Conservation (phyloP, 2,329 filamentous ascomycete genomes). For the Ceratocystis smalleyi region DNA sequence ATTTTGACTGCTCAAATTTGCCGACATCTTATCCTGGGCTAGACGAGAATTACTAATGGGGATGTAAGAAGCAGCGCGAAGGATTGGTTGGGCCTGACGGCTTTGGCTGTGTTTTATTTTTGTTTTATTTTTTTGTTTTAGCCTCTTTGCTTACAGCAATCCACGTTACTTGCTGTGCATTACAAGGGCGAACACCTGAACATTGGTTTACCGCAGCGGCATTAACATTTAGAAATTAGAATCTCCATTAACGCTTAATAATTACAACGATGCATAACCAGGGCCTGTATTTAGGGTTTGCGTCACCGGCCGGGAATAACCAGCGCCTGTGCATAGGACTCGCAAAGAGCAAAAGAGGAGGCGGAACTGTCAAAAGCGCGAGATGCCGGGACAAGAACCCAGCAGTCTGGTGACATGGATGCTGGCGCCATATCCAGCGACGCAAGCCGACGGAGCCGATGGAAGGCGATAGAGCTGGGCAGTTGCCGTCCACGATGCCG, state of each 20-base stretch:
- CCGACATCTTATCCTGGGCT: slow-evolving; percentile 40
- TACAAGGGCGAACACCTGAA: no score
- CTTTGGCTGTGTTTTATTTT: no score
- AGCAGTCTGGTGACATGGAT: background rate
- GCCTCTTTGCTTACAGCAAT: no score
- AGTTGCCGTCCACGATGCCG: background rate
- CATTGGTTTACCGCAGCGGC: no score
- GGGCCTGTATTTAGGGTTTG: background rate
- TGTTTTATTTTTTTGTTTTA: no score
- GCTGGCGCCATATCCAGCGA: background rate
- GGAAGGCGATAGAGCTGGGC: background rate
- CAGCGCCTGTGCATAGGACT: no score
- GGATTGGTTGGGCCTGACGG: background rate
- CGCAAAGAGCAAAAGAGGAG: background rate
- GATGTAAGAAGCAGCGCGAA: background rate
- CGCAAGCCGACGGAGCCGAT: background rate
- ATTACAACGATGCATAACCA: background rate
- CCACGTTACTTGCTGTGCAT: no score
- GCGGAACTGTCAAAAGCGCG: background rate
- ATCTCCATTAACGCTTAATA: no score
- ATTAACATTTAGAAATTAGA: no score
- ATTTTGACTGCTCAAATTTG: slow-evolving; percentile 51
- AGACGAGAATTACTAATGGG: slow-evolving; percentile 26
- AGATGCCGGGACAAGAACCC: background rate
- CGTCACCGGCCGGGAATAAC: background rate